Evolutionary conservation across 179 eudicot species (phyloP).

Genomic region (Drosera spatulata): DNA sequence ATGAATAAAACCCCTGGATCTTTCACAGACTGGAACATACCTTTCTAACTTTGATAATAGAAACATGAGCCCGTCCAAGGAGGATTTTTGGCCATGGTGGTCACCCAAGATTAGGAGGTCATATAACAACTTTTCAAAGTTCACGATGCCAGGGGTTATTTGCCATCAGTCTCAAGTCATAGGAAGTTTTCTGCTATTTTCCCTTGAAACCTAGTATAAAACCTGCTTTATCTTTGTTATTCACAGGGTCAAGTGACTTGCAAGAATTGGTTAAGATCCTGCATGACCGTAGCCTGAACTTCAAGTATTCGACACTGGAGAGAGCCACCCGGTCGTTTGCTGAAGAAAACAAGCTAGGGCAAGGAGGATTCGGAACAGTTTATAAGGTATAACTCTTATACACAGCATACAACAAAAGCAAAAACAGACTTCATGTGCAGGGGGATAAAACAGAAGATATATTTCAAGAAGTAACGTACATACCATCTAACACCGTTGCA

Average conservation of each 20-base stretch:
- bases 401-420: background rate
- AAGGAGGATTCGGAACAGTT: slow-evolving; percentile 69
- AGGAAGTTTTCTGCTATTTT: background rate
- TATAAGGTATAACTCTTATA: slow-evolving; percentile 36
- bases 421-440: background rate
- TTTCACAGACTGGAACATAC: too few species aligned
- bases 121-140: too few species aligned
- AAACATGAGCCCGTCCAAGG: too few species aligned
- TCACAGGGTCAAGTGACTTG: slow-evolving; percentile 31
- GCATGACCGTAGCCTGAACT: slow-evolving; percentile 42
- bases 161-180: too few species aligned
- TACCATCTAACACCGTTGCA: too few species aligned
- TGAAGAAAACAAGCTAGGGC: slow-evolving; percentile 47
- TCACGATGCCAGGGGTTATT: too few species aligned
- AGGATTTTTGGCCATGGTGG: too few species aligned
- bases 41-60: too few species aligned
- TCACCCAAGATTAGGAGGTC: too few species aligned
- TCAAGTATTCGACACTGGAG: slow-evolving; percentile 59
- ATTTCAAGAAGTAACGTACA: too few species aligned
- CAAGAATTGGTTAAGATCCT: slow-evolving; percentile 39
- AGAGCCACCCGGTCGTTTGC: slow-evolving; percentile 51
- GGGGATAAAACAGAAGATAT: too few species aligned
- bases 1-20: too few species aligned
- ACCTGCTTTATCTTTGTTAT: background rate
- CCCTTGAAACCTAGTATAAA: background rate